phyloP scores from a whole-genome alignment of 2,329 filamentous ascomycete species.

The Talaromyces piceae region DNA sequence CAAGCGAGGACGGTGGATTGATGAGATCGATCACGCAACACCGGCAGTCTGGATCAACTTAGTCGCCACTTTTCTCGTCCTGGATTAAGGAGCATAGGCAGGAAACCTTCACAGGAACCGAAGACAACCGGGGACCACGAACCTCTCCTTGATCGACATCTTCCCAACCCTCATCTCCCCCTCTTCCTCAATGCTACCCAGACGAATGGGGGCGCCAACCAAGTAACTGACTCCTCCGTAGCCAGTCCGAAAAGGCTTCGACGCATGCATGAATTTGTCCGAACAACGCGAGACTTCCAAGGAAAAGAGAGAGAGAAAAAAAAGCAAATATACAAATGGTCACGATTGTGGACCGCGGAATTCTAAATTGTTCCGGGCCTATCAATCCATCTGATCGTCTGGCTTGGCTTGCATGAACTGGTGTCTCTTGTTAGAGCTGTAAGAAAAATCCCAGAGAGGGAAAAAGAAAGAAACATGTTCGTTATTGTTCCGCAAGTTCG shows the following conservation, averaged over 20 bases:
- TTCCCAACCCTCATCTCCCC: background rate
- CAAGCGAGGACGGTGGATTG: background rate
- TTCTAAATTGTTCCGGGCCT: background rate
- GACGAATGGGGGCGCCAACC: too few relatives aligned
- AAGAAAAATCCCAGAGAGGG: too few relatives aligned
- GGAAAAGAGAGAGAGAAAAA: too few relatives aligned
- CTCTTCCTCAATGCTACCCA: too few relatives aligned
- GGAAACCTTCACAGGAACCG: background rate
- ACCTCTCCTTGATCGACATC: background rate
- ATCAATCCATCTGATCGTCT: background rate
- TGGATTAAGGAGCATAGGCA: too few relatives aligned
- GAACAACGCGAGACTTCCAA: too few relatives aligned
- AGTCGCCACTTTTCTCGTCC: background rate
- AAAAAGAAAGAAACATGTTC: too few relatives aligned
- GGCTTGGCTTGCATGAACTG: background rate
- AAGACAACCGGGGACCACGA: background rate
- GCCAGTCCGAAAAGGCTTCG: background rate
- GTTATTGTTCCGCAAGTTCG: too few relatives aligned
- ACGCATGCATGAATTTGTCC: background rate
- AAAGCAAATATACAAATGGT: too few relatives aligned
- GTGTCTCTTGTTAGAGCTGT: too few relatives aligned
- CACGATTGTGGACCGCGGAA: background rate
- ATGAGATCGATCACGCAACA: background rate
- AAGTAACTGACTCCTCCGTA: too few relatives aligned
- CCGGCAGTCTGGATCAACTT: background rate